phyloP scores from a whole-genome alignment of 2,329 filamentous ascomycete genomes.

The Xylariaceae sp. region DNA sequence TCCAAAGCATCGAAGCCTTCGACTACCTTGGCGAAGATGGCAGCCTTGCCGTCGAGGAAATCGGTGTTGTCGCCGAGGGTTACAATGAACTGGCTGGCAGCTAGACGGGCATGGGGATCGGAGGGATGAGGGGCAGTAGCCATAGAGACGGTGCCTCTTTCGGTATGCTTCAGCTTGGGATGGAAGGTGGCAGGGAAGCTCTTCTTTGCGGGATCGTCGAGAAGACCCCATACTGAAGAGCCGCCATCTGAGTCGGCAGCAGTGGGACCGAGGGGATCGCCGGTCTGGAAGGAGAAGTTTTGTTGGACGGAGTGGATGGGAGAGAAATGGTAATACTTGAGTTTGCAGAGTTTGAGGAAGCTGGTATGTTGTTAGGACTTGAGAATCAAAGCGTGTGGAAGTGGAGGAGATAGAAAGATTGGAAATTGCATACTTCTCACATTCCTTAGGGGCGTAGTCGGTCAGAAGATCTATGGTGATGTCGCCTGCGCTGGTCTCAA shows the following conservation, averaged over 20 bases:
- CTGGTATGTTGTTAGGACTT: slow-evolving; percentile 56
- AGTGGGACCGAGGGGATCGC: slow-evolving; percentile 85
- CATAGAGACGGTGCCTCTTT: slow-evolving; percentile 94
- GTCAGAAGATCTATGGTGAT: slow-evolving; percentile 91
- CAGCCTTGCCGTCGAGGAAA: slow-evolving; percentile 87
- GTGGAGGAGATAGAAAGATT: background rate
- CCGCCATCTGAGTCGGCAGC: slow-evolving; percentile 86
- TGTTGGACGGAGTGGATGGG: slow-evolving; percentile 90
- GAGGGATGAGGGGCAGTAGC: slow-evolving; percentile 75
- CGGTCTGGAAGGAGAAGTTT: slow-evolving; percentile 93
- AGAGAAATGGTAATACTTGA: slow-evolving; percentile 98
- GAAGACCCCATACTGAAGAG: slow-evolving; percentile 83
- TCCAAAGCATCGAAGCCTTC: slow-evolving; percentile 93
- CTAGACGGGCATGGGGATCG: slow-evolving; percentile 77
- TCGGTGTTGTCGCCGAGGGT: slow-evolving; percentile 87
- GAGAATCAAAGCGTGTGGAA: slow-evolving; percentile 34
- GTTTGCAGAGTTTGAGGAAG: slow-evolving; percentile 97
- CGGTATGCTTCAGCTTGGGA: slow-evolving; percentile 80
- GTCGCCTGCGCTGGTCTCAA: slow-evolving; percentile 90
- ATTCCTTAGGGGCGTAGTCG: slow-evolving; percentile 84
- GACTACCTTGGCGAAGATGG: slow-evolving; percentile 90
- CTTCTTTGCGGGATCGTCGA: slow-evolving; percentile 66
- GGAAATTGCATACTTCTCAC: slow-evolving; percentile 74
- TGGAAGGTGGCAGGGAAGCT: slow-evolving; percentile 82
- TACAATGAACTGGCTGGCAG: slow-evolving; percentile 89